Conservation (phyloP, 1,284 basidiomycete genomes). For the Ganoderma leucocontextum region DNA sequence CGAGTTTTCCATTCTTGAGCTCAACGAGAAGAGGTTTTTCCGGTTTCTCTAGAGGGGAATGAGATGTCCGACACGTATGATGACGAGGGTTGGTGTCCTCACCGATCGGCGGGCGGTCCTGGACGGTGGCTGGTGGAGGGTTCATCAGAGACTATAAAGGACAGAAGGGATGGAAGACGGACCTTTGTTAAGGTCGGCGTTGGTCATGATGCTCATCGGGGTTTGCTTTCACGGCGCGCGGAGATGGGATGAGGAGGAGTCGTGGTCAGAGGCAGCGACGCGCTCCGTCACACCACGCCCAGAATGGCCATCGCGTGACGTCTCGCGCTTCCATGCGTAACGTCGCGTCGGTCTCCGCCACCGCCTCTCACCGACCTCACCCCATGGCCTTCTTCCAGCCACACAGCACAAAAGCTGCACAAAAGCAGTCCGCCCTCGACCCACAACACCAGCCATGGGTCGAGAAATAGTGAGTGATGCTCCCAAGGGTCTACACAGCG, state of each 20-base stretch:
- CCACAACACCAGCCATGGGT: slow-evolving; percentile 92
- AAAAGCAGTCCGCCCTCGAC: slow-evolving; percentile 54
- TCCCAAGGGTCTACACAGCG: slow-evolving; percentile 5
- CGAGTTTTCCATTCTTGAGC: slow-evolving; percentile 78
- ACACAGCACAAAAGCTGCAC: slow-evolving; percentile 48
- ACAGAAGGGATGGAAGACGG: neutral
- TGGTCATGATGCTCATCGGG: slow-evolving; percentile 37
- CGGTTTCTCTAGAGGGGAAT: slow-evolving; percentile 39
- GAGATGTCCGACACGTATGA: slow-evolving; percentile 22
- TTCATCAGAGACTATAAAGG: neutral
- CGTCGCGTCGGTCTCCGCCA: slow-evolving; percentile 23
- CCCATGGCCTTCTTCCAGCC: slow-evolving; percentile 64
- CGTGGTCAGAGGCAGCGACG: slow-evolving; percentile 27
- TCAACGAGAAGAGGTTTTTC: slow-evolving; percentile 60
- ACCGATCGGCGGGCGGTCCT: slow-evolving; percentile 21
- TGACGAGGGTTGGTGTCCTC: slow-evolving; percentile 13
- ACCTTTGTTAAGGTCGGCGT: slow-evolving; percentile 37
- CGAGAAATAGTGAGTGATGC: slow-evolving; percentile 83
- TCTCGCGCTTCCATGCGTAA: slow-evolving; percentile 29
- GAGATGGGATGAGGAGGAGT: slow-evolving; percentile 21
- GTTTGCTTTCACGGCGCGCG: slow-evolving; percentile 10
- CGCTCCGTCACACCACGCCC: slow-evolving; percentile 33
- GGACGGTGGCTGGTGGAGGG: neutral
- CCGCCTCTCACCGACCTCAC: slow-evolving; percentile 11
- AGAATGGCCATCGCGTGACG: slow-evolving; percentile 31